These are phyloP conservation scores for Tetracladium setigerum DNA, from an alignment of 495 filamentous ascomycete species.

Conservation along the genomic window DNA sequence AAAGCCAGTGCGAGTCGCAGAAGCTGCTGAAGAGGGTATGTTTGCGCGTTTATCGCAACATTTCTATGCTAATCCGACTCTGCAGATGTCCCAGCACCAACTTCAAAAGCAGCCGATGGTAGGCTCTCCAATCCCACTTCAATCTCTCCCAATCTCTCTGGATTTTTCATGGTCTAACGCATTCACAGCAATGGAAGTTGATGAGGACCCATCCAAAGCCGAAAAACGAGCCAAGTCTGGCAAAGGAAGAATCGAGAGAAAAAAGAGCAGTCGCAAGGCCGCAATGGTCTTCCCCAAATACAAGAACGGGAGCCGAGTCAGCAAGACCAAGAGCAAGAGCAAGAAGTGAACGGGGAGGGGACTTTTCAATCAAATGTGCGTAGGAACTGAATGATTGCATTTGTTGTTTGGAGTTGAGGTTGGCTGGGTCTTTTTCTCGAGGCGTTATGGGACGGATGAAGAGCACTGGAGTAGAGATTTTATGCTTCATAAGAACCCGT, in stretches of 20 bases:
- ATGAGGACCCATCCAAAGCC: constrained; percentile 28
- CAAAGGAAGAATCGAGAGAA: constrained; percentile 32
- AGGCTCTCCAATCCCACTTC: too few species aligned
- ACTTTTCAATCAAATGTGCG: too few species aligned
- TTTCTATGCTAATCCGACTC: background rate
- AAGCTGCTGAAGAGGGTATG: constrained; percentile 30
- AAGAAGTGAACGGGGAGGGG: background rate
- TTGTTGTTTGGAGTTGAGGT: too few species aligned
- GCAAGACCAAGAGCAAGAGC: constrained; percentile 24
- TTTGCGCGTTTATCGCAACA: constrained; percentile 1
- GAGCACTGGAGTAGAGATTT: too few species aligned
- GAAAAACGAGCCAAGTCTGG: constrained; percentile 12
- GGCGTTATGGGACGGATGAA: too few species aligned
- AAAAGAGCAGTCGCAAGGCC: constrained; percentile 25
- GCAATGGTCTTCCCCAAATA: constrained; percentile 37
- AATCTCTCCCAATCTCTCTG: too few species aligned
- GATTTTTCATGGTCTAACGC: too few species aligned
- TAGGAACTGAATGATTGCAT: too few species aligned
- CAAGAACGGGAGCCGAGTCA: constrained; percentile 34
- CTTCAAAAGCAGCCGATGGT: too few species aligned
- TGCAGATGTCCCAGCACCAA: too few species aligned
- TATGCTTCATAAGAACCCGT: too few species aligned
- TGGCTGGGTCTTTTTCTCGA: too few species aligned
- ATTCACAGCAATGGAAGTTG: constrained; percentile 37
- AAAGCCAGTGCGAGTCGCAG: constrained; percentile 32